A percentile compares a stretch with the other conserved stretches of the same genome.
Conservation (phyloP, 2,329 filamentous ascomycete genomes). For the Fusarium armeniacum region DNA sequence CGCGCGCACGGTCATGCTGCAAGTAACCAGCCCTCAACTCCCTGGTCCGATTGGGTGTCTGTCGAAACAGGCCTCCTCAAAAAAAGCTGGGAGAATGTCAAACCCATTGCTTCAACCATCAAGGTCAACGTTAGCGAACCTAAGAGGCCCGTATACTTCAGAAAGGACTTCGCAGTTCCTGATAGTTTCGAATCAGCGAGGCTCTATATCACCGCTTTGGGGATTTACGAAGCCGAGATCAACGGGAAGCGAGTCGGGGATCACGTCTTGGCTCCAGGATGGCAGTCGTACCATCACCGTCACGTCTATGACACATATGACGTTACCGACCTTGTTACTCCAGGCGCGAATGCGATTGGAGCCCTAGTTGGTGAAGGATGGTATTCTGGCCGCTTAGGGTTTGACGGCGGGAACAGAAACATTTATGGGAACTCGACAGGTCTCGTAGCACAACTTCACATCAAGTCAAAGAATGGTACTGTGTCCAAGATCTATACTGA, state of each 20-base stretch:
- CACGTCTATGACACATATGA: slow-evolving; percentile 68
- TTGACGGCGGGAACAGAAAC: slow-evolving; percentile 39
- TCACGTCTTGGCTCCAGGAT: slow-evolving; percentile 63
- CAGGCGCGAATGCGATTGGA: slow-evolving; percentile 56
- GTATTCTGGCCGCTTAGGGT: slow-evolving; percentile 58
- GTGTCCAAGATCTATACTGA: slow-evolving; percentile 27
- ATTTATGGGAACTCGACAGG: slow-evolving; percentile 57
- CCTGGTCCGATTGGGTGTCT: background rate
- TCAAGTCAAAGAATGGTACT: slow-evolving; percentile 36
- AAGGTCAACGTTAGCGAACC: background rate
- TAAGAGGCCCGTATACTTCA: slow-evolving; percentile 39
- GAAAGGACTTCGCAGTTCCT: slow-evolving; percentile 53
- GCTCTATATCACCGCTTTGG: slow-evolving; percentile 62
- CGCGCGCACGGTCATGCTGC: slow-evolving; percentile 45
- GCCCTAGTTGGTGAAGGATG: slow-evolving; percentile 64
- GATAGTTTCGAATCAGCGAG: slow-evolving; percentile 53
- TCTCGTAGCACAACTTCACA: slow-evolving; percentile 54
- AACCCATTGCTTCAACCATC: background rate
- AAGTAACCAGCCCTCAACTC: background rate
- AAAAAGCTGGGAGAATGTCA: background rate
- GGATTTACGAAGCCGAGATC: slow-evolving; percentile 62
- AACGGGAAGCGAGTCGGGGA: slow-evolving; percentile 56
- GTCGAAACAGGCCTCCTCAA: background rate
- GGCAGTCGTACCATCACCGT: slow-evolving; percentile 64
- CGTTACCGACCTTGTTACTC: slow-evolving; percentile 59